Evolutionary conservation across 2,329 filamentous ascomycete species (phyloP).

Genomic region (Diplocarpon mali): DNA sequence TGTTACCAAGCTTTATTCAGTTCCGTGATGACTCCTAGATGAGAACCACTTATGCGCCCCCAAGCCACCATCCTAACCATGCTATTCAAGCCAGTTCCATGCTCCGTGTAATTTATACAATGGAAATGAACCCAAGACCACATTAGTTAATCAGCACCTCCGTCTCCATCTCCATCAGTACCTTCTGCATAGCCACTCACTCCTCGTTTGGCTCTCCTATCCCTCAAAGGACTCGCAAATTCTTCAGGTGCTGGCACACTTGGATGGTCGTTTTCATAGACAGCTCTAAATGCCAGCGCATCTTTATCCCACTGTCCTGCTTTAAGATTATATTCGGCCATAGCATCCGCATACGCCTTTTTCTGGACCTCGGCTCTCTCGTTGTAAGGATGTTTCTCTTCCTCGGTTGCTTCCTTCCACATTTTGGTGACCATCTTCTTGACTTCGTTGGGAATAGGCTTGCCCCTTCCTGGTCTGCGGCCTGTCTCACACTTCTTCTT

Average conservation of each 20-base stretch:
- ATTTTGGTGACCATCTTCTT: conserved; percentile 76
- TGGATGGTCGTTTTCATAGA: conserved; percentile 44
- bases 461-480: conserved; percentile 52
- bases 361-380: conserved; percentile 64
- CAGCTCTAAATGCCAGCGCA: conserved; percentile 41
- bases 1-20: too few species aligned
- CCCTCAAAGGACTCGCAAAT: conserved; percentile 20
- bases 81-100: conserved; percentile 4
- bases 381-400: conserved; percentile 66
- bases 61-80: background rate
- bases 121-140: background rate
- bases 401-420: conserved; percentile 70
- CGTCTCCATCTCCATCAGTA: conserved; percentile 20
- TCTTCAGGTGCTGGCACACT: conserved; percentile 30
- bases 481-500: conserved; percentile 51
- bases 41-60: background rate
- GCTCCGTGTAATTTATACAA: conserved; percentile 5
- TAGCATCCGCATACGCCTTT: conserved; percentile 44
- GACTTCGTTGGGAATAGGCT: conserved; percentile 66
- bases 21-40: too few species aligned
- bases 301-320: conserved; percentile 62
- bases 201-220: conserved; percentile 26
- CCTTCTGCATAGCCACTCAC: conserved; percentile 27
- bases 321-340: conserved; percentile 49
- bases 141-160: conserved; percentile 11